Evolutionary conservation across 805 yeast species (phyloP).

Genomic region (Ogataea ganodermae): DNA sequence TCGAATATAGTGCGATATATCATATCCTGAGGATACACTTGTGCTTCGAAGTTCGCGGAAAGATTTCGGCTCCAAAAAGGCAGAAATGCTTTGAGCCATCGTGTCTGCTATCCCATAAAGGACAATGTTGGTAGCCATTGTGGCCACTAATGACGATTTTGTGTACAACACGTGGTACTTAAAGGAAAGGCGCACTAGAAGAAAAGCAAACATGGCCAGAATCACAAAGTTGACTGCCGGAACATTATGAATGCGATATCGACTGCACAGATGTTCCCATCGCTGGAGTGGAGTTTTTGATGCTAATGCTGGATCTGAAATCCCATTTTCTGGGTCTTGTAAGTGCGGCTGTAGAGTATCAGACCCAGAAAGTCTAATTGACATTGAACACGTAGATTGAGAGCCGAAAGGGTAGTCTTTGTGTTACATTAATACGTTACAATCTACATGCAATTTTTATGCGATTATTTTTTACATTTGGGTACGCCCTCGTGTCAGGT

Average conservation of each 20-base stretch:
- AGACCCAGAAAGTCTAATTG: constrained; percentile 15
- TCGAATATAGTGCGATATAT: constrained; percentile 22
- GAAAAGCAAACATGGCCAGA: constrained; percentile 47
- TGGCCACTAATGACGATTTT: constrained; percentile 69
- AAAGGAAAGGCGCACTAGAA: constrained; percentile 55
- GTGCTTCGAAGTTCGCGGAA: constrained; percentile 17
- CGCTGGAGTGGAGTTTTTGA: constrained; percentile 4
- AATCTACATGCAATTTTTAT: background rate
- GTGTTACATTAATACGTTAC: too few species aligned
- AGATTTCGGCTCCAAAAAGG: constrained; percentile 20
- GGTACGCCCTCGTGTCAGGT: background rate
- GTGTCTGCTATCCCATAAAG: constrained; percentile 90
- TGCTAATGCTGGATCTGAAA: background rate
- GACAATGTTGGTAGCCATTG: constrained; percentile 75
- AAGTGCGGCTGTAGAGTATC: constrained; percentile 9
- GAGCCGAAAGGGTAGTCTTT: too few species aligned
- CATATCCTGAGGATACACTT: constrained; percentile 19
- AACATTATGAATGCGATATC: constrained; percentile 41
- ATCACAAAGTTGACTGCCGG: constrained; percentile 61
- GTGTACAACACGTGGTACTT: constrained; percentile 63
- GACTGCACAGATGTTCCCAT: constrained; percentile 17
- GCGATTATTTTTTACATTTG: background rate
- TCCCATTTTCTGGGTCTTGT: background rate
- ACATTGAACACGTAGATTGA: too few species aligned
- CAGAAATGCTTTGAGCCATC: constrained; percentile 73